These are phyloP conservation scores for Hyphopichia burtonii DNA, from an alignment of 1,139 yeast species.

Conservation along the genomic window DNA sequence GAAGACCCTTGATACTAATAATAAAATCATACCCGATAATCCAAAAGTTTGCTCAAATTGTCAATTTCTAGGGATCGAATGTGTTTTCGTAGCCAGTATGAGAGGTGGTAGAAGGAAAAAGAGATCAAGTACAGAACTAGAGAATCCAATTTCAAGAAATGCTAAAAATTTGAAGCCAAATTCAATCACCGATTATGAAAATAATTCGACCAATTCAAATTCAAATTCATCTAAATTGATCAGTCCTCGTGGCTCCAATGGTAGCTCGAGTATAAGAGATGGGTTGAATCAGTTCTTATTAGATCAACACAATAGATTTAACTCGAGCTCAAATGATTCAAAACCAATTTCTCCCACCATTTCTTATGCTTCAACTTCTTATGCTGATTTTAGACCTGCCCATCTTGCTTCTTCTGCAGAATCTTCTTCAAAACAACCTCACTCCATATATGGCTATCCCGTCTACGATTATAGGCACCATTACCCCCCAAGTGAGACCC, in stretches of 20 bases:
- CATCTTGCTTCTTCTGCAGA: neutral
- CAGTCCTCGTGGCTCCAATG: neutral
- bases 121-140: constrained; percentile 9
- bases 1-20: constrained; percentile 13
- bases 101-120: constrained; percentile 58
- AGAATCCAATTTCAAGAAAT: neutral
- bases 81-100: constrained; percentile 58
- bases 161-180: neutral
- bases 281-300: constrained; percentile 1
- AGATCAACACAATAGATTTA: constrained; percentile 1
- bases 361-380: constrained; percentile 6
- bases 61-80: constrained; percentile 44
- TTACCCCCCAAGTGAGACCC: neutral
- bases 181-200: neutral
- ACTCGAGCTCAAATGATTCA: neutral
- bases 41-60: constrained; percentile 50
- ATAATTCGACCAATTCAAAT: neutral
- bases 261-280: neutral
- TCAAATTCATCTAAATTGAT: neutral
- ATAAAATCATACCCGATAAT: constrained; percentile 15
- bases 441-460: neutral
- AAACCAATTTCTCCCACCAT: constrained; percentile 9
- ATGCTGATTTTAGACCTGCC: neutral
- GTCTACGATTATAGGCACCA: neutral
- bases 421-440: neutral